Percentiles rank a stretch among this genome's conserved stretches.
Conservation (phyloP, 148 eudicot species). For the Rhododendron ovatum region DNA sequence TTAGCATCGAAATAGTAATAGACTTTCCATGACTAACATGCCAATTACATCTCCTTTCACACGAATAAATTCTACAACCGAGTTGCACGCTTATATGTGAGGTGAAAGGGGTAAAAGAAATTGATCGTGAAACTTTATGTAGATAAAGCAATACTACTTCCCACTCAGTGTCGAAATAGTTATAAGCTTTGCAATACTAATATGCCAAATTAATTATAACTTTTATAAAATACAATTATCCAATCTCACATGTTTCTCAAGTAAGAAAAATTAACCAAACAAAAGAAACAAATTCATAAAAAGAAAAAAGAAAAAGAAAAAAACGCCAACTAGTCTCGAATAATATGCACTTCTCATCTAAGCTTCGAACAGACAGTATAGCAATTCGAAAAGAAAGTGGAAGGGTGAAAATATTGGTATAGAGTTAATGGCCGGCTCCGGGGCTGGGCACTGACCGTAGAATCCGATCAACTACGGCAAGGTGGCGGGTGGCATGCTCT, state of each 20-base stretch:
- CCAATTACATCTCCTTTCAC: background rate
- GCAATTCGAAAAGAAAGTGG: background rate
- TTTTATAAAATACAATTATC: too few relatives aligned
- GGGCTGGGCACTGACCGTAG: conserved; percentile 53
- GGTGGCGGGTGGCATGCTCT: conserved; percentile 32
- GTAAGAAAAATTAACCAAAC: background rate
- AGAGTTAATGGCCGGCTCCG: conserved; percentile 36
- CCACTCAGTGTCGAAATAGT: background rate
- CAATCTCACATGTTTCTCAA: background rate
- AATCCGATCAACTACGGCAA: conserved; percentile 23
- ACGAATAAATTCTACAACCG: background rate
- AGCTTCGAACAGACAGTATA: background rate
- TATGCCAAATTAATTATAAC: too few relatives aligned
- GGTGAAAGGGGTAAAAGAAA: background rate
- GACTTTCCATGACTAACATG: background rate
- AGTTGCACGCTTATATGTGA: background rate
- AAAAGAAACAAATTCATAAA: too few relatives aligned
- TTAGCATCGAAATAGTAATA: too few relatives aligned
- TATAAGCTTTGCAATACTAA: background rate
- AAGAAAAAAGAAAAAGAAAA: background rate
- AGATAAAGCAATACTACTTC: too few relatives aligned
- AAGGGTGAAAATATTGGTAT: background rate
- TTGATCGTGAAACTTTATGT: too few relatives aligned
- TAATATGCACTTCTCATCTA: background rate
- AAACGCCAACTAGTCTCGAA: background rate